Conservation (phyloP, 2,329 filamentous ascomycete species). For the Bipolaris sorokiniana region DNA sequence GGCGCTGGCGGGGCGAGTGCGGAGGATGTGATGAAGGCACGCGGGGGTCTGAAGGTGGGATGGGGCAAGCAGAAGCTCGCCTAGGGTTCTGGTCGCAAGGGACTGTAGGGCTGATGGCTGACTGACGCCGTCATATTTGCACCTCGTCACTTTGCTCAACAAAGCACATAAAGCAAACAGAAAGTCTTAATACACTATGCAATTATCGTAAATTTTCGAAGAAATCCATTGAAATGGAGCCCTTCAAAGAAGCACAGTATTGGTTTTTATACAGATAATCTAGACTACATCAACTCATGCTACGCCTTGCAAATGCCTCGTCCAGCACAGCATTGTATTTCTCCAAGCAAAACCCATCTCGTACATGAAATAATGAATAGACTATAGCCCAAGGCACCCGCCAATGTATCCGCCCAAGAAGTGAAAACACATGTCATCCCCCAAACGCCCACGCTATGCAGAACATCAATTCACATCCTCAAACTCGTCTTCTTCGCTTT, state of each 20-base stretch:
- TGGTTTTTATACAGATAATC: background rate
- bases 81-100: conserved; percentile 26
- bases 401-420: background rate
- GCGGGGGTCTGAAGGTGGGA: conserved; percentile 38
- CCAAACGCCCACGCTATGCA: conserved; percentile 22
- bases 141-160: background rate
- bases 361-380: background rate
- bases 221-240: background rate
- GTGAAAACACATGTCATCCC: background rate
- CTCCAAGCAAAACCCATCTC: background rate
- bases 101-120: conserved; percentile 13
- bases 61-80: conserved; percentile 31
- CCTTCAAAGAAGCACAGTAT: background rate
- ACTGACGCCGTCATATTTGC: background rate
- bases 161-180: background rate
- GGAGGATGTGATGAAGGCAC: conserved; percentile 34
- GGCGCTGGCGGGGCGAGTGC: conserved; percentile 25
- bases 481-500: conserved; percentile 56
- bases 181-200: background rate
- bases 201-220: background rate
- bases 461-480: conserved; percentile 50
- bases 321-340: background rate
- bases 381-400: background rate
- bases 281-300: background rate
- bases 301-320: background rate